Evolutionary conservation across 139 green algal genomes (phyloP), one percentile per base, ranked within the genome.

Genomic region (Tetradesmus obliquus): DNA sequence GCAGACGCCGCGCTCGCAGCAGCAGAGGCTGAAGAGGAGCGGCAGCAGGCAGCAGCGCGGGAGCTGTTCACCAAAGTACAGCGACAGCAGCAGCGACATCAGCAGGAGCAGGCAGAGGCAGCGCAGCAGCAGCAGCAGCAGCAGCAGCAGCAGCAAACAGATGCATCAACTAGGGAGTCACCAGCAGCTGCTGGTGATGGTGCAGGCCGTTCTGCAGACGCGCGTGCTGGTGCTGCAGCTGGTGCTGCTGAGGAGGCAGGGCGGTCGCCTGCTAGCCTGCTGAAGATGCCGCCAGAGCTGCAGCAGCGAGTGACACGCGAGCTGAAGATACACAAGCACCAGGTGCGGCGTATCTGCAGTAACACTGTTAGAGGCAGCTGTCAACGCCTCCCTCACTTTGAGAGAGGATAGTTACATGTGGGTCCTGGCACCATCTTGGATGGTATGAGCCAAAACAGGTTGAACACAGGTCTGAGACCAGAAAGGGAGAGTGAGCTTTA

Each of bases 1-100:
- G 96, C 94, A 5, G 20, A 76, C 32, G 92, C 90, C 86, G 86
- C 76, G 74, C 54, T 94, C n/a, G 88, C 91, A 15, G 90, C 92
- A 45, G 72, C 87, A 7, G 86, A 83, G 53, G 79, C 15, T 5
- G 79, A 79, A 84, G 74, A 74, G 45, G 9, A 57, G 17, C 69
- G 58, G 62, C 74, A 88, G 51, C 60, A 79, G 72, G 54, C 62
- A 32, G 89, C 55, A 24, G 81, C 84, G 54, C 55, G 24, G n/a
- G 55, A 72, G 58, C 89, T 91, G 89, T 91, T 88, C 74, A 71
- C 88, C 45, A 79, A 91, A 24, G 92, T 86, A 0, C 58, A 88
- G 53, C 81, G 24, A 17, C 81, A 86, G 57, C 55, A 55, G 22
- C 55, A 58, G 53, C 62, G 62, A 13, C 55, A 55, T 20, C 92